Conservation (phyloP, 2,329 filamentous ascomycete genomes). For the Seiridium cupressi region DNA sequence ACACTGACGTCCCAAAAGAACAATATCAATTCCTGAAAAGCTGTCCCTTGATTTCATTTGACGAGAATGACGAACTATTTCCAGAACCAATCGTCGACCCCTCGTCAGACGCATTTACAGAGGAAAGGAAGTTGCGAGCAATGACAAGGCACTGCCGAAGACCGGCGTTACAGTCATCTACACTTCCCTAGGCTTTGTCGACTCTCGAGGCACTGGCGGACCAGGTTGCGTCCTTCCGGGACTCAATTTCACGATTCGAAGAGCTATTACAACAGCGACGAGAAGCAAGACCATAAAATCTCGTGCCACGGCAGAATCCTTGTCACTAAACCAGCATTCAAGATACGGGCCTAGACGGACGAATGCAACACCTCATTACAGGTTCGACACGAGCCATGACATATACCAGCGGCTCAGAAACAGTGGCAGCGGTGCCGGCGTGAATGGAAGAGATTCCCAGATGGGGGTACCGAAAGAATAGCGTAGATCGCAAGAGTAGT, state of each 20-base stretch:
- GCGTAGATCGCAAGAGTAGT: no score
- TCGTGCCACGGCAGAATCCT: no score
- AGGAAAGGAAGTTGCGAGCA: slow-evolving; percentile 42
- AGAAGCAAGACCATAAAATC: slow-evolving; percentile 36
- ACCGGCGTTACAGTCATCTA: slow-evolving; percentile 50
- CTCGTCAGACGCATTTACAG: slow-evolving; percentile 22
- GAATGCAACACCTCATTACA: no score
- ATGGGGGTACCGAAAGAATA: no score
- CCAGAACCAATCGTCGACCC: slow-evolving; percentile 15
- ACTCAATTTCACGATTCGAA: slow-evolving; percentile 69
- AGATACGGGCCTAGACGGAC: no score
- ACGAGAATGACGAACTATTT: slow-evolving; percentile 36
- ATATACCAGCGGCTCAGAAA: no score
- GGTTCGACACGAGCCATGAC: no score
- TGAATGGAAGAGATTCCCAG: no score
- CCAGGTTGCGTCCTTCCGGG: slow-evolving; percentile 61
- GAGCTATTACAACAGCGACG: slow-evolving; percentile 66
- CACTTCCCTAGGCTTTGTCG: slow-evolving; percentile 52
- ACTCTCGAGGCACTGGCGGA: slow-evolving; percentile 60
- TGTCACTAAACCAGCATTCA: no score
- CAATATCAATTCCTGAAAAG: no score
- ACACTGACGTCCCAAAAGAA: no score
- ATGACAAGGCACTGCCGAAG: slow-evolving; percentile 51
- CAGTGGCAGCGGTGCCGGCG: no score
- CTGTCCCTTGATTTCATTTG: slow-evolving; percentile 36